Evolutionary conservation across 495 filamentous ascomycete genomes (phyloP), one percentile per base, ranked within the genome.

Genomic region (Trichocladium uniseriatum): DNA sequence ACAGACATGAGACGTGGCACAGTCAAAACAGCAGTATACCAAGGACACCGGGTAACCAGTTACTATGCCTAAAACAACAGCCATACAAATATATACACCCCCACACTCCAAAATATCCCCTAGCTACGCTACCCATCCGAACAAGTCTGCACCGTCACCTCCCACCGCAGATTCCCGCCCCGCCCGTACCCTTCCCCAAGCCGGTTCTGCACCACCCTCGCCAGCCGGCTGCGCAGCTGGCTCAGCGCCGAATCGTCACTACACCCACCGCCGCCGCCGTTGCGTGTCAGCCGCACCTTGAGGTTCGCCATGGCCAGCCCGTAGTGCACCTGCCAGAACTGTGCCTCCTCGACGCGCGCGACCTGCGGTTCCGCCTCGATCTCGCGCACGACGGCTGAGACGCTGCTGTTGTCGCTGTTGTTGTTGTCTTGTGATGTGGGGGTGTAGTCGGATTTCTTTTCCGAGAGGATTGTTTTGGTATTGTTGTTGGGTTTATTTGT

Each of bases 321-420:
- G 62, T 97, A 95, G 66, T 98, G 92, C 16, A 96, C 94, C 71
- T 98, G 92, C 92, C 92, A 98, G 69, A 98, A 94, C 58, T 85
- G 77, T 1, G 89, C 90, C 60, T 95, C 91, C 45, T 94, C 86
- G 43, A 98, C 79, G 1, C 74, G 74, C 28, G 76, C 79, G 7
- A 98, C 80, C 27, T 76, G 74, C 7, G 82, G 81, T 46, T 95
- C 89, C 6, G 79, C 75, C 61, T 86, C 82, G 49, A 98, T 90
- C 62, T 91, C 90, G 22, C 77, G 77, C 47, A 98, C 70, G 2
- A 95, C 84, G 38, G 85, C 83, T 0, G 75, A 72, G 0, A 96
- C 85, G 8, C 79, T 82, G 21, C 48, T 58, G 49, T 61, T 54
- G 45, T 29, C n/a, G 21, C 3, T 44, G 9, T 15, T 35, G 24